phyloP scores from a whole-genome alignment of 2,329 filamentous ascomycete genomes.

The Myriosclerotinia scirpicola region DNA sequence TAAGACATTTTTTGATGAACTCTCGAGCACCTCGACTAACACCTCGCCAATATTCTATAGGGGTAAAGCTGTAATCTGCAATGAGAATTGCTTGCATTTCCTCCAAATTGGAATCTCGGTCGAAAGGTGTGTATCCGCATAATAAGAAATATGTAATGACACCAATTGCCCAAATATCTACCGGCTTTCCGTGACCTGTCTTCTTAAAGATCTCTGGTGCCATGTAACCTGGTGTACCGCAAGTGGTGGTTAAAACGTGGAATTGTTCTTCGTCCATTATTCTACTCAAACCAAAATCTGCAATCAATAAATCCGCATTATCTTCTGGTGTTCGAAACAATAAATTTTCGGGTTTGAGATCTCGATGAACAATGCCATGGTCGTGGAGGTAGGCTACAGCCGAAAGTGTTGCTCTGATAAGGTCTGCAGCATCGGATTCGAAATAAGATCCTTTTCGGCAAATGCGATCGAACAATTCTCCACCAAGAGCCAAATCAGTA shows the following conservation, averaged over 20 bases:
- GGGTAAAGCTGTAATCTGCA: conserved; percentile 94
- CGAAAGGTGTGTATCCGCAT: conserved; percentile 97
- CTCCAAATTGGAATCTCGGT: conserved; percentile 94
- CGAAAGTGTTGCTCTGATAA: conserved; percentile 91
- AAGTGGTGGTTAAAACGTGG: conserved; percentile 95
- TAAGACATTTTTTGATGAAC: conserved; percentile 90
- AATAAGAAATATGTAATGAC: conserved; percentile 99
- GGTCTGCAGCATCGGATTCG: conserved; percentile 91
- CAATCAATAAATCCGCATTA: conserved; percentile 94
- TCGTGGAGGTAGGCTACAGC: conserved; percentile 99
- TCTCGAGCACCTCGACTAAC: conserved; percentile 84
- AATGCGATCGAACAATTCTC: conserved; percentile 97
- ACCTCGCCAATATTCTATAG: conserved; percentile 92
- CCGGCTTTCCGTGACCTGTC: conserved; percentile 94
- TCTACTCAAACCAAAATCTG: conserved; percentile 90
- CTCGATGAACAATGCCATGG: conserved; percentile 96
- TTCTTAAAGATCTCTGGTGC: conserved; percentile 99
- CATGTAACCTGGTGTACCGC: conserved; percentile 98
- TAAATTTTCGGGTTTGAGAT: conserved; percentile 95
- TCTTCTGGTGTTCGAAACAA: conserved; percentile 97
- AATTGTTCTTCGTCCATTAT: conserved; percentile 99
- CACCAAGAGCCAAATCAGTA: conserved; percentile 91
- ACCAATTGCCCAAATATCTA: conserved; percentile 97
- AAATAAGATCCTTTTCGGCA: conserved; percentile 98
- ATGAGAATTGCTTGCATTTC: conserved; percentile 99